Base-by-base conservation (phyloP, 2,329 filamentous ascomycete species). In the Ceratocystis huliohia region DNA sequence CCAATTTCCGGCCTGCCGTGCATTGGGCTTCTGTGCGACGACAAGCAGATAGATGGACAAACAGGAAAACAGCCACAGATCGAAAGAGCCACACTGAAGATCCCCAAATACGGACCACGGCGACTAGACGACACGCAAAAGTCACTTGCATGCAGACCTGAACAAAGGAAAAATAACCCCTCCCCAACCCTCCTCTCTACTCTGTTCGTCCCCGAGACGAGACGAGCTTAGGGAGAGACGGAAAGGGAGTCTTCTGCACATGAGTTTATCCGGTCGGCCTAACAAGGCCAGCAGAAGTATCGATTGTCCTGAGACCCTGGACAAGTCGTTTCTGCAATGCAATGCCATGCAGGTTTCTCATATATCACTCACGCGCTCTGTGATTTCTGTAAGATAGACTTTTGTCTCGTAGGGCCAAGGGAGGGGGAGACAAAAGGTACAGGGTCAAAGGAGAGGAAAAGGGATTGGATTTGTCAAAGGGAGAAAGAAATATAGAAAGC, bases 1-100 rank as follows among this genome's bases (percentile, higher is more conserved):
- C 48, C 22, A 53, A 53, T 53, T 53, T 53, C 48, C 48, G 48
- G 48, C 48, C 20, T 53, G 48, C 48, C 22, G 48, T 53, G 48
- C 10, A 25, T 4, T 53, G 48, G 48, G 48, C 48, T 53, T 53
- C 25, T 53, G 48, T 53, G 25, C 20, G 48, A 53, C 48, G 25
- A 25, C 48, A 53, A 53, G 25, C 48, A 53, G 6, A 22, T 17
- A 3, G 20, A 25, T 25, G 25, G 22, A 22, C 10, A 53, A 53
- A 22, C 46, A 5, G 20, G 46, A 6, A 50, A 53, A 25, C 48
- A 10, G 25, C 20, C 48, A 53, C 48, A 28, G 48, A 53, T 25
- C 48, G 22, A 53, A 53, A 25, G 20, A 53, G 22, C 48, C 48
- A 25, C 25, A 25, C 48, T 22, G 48, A 22, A 28, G 48, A 48